Percentiles rank a stretch among this genome's conserved stretches.
phyloP scores from a whole-genome alignment of 352 stramenopile genomes.

The Phytophthora meadii region DNA sequence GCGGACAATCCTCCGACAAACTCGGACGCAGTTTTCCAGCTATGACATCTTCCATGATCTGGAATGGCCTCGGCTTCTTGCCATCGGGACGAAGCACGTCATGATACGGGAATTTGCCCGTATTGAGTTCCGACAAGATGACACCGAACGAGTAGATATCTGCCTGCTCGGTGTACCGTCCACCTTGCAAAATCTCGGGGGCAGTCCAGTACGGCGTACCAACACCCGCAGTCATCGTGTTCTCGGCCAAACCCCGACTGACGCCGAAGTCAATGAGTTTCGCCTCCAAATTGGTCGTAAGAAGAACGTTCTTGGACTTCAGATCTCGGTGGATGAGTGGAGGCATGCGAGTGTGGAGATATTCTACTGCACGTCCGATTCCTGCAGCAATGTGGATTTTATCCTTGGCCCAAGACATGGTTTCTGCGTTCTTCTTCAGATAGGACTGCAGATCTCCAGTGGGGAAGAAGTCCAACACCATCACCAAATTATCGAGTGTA shows the following conservation, averaged over 20 bases:
- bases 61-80: conserved; percentile 37
- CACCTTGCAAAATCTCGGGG: conserved; percentile 33
- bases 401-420: conserved; percentile 28
- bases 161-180: conserved; percentile 24
- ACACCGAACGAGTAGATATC: conserved; percentile 53
- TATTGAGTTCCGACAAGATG: conserved; percentile 42
- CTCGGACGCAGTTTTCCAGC: conserved; percentile 44
- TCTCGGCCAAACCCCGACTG: conserved; percentile 19
- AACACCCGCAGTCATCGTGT: conserved; percentile 27
- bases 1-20: conserved; percentile 46
- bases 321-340: conserved; percentile 35
- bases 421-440: conserved; percentile 20
- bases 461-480: conserved; percentile 46
- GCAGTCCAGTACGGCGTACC: conserved; percentile 39
- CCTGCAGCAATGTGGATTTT: conserved; percentile 40
- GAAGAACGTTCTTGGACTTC: conserved; percentile 54
- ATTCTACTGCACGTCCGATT: conserved; percentile 37
- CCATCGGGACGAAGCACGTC: conserved; percentile 18
- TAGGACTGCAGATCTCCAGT: conserved; percentile 44
- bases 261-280: conserved; percentile 55
- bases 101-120: conserved; percentile 31
- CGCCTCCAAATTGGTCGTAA: conserved; percentile 64
- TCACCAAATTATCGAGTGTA: conserved; percentile 45
- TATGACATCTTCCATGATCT: conserved; percentile 43
- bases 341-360: conserved; percentile 24